Conservation (phyloP, 768 basidiomycete genomes). For the Crassisporium funariophilum region DNA sequence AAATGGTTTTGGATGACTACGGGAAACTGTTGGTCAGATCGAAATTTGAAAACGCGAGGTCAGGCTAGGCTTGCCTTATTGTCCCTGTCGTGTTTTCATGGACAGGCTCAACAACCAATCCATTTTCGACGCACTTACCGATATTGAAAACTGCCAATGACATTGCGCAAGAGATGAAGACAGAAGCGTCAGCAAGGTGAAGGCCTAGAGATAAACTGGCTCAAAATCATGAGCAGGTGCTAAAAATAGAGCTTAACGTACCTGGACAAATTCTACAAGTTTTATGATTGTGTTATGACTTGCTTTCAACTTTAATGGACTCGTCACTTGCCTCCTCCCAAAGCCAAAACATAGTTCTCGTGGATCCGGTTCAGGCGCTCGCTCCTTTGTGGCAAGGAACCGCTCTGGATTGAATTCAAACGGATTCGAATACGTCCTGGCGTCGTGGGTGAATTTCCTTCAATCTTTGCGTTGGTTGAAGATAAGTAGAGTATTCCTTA, state of each 20-base stretch:
- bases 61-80: constrained; percentile 48
- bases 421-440: constrained; percentile 54
- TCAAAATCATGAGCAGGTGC: constrained; percentile 7
- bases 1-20: constrained; percentile 65
- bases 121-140: constrained; percentile 46
- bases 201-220: constrained; percentile 35
- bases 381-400: constrained; percentile 48
- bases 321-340: constrained; percentile 54
- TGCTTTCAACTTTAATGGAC: constrained; percentile 5
- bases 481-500: too few relatives aligned
- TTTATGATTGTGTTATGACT: constrained; percentile 5
- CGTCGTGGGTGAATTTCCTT: constrained; percentile 58
- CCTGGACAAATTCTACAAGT: constrained; percentile 49
- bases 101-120: constrained; percentile 49
- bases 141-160: constrained; percentile 55
- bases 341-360: constrained; percentile 69
- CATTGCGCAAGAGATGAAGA: constrained; percentile 56
- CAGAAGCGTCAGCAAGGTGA: constrained; percentile 55
- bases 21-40: neutral
- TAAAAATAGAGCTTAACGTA: constrained; percentile 18
- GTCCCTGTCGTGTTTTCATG: constrained; percentile 62
- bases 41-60: neutral
- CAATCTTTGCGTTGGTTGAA: too few relatives aligned
- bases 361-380: constrained; percentile 54
- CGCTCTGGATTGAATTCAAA: constrained; percentile 61